Conservation (phyloP, 2,329 filamentous ascomycete species). For the Ceratocystis harringtonii region DNA sequence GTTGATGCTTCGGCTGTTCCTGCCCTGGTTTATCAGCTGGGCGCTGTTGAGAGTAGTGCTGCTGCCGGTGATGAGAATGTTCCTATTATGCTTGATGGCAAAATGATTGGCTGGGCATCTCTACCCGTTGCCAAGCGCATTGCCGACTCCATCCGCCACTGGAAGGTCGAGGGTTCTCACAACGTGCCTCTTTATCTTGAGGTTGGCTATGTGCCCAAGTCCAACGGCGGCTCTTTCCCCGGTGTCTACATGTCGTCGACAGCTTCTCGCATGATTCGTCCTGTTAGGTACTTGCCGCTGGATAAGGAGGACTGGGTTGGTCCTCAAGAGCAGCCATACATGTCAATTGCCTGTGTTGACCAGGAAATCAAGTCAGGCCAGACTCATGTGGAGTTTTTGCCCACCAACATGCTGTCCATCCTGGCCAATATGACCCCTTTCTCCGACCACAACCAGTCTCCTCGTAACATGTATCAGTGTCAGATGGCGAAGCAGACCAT, state of each 20-base stretch:
- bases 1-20: constrained; percentile 64
- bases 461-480: constrained; percentile 98
- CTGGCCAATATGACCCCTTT: constrained; percentile 98
- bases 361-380: constrained; percentile 77
- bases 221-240: constrained; percentile 84
- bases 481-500: constrained; percentile 99
- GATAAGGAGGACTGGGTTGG: constrained; percentile 80
- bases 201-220: constrained; percentile 79
- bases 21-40: constrained; percentile 60
- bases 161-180: constrained; percentile 83
- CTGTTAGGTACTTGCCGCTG: constrained; percentile 80
- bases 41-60: constrained; percentile 59
- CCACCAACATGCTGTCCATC: constrained; percentile 94
- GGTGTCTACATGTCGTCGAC: constrained; percentile 88
- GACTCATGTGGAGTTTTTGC: constrained; percentile 85
- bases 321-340: constrained; percentile 91
- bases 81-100: constrained; percentile 78
- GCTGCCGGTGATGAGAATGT: constrained; percentile 72
- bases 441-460: constrained; percentile 96
- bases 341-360: constrained; percentile 90
- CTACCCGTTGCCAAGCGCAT: constrained; percentile 70
- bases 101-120: constrained; percentile 77
- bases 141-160: constrained; percentile 75
- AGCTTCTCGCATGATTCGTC: constrained; percentile 72
- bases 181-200: constrained; percentile 71